A percentile compares a stretch with the other conserved stretches of the same genome.
These are phyloP conservation scores for Phialophora chinensis DNA, from an alignment of 2,329 filamentous ascomycete species.

Conservation along the genomic window DNA sequence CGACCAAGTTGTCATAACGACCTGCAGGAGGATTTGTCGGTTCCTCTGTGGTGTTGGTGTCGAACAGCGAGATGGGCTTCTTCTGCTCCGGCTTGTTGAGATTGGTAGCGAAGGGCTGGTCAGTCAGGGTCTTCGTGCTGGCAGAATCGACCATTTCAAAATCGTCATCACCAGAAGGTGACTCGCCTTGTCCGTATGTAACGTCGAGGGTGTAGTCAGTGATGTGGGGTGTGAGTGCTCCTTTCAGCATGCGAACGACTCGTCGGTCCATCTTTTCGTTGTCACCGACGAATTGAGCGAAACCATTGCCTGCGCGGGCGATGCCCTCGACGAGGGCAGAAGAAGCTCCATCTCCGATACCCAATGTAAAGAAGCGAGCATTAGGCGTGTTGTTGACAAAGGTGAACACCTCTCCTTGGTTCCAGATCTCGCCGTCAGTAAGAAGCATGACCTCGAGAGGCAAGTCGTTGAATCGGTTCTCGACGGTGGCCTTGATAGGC, in stretches of 20 bases:
- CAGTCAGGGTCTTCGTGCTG: slow-evolving; percentile 41
- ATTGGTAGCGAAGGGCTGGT: slow-evolving; percentile 16
- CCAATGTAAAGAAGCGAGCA: slow-evolving; percentile 62
- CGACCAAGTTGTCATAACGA: slow-evolving; percentile 59
- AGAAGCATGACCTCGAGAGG: slow-evolving; percentile 61
- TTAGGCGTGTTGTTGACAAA: slow-evolving; percentile 54
- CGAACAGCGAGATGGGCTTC: slow-evolving; percentile 64
- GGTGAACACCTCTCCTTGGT: slow-evolving; percentile 55
- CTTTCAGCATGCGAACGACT: slow-evolving; percentile 76
- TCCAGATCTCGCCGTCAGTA: slow-evolving; percentile 63
- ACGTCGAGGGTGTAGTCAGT: slow-evolving; percentile 68
- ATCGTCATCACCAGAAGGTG: slow-evolving; percentile 54
- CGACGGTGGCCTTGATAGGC: slow-evolving; percentile 49
- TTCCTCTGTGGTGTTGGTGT: slow-evolving; percentile 56
- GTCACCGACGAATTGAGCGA: slow-evolving; percentile 66
- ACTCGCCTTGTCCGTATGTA: slow-evolving; percentile 56
- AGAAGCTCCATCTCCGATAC: slow-evolving; percentile 62
- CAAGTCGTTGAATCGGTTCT: slow-evolving; percentile 52
- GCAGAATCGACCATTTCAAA: slow-evolving; percentile 67
- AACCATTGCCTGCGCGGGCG: slow-evolving; percentile 63
- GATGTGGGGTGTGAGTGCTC: slow-evolving; percentile 69
- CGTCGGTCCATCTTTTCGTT: slow-evolving; percentile 72
- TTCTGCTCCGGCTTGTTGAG: slow-evolving; percentile 28
- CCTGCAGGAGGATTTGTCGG: slow-evolving; percentile 42
- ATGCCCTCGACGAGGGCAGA: slow-evolving; percentile 65